phyloP scores from a whole-genome alignment of 176 grass and related monocot species.

The Phyllostachys edulis region DNA sequence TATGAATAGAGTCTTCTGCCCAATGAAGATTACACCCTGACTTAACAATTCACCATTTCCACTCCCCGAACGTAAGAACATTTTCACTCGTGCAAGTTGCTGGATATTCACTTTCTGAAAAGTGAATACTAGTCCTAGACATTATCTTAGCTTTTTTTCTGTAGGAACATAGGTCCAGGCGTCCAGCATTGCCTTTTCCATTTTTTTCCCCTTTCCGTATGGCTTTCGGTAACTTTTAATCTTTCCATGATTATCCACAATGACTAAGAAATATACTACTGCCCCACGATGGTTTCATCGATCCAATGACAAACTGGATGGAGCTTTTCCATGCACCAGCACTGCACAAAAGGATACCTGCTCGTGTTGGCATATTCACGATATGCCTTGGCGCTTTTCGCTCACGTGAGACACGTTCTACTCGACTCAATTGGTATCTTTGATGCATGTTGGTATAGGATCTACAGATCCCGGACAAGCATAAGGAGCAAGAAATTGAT shows the following conservation, averaged over 20 bases:
- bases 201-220: background rate
- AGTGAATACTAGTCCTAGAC: background rate
- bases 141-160: background rate
- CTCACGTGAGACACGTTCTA: background rate
- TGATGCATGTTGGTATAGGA: background rate
- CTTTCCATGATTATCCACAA: background rate
- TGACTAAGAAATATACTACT: background rate
- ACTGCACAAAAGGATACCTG: background rate
- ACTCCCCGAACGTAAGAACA: background rate
- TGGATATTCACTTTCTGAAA: constrained; percentile 17
- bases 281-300: background rate
- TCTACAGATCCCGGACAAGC: background rate
- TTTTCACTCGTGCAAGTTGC: background rate
- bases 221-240: constrained; percentile 17
- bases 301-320: background rate
- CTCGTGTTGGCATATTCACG: background rate
- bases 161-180: background rate
- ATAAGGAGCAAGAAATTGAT: constrained; percentile 12
- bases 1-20: background rate
- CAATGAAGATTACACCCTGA: too few relatives aligned
- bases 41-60: background rate
- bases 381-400: background rate
- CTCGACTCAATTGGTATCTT: background rate
- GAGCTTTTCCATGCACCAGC: background rate
- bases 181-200: background rate